These are phyloP conservation scores for Exophiala sideris DNA, from an alignment of 2,329 filamentous ascomycete species.

Conservation along the genomic window DNA sequence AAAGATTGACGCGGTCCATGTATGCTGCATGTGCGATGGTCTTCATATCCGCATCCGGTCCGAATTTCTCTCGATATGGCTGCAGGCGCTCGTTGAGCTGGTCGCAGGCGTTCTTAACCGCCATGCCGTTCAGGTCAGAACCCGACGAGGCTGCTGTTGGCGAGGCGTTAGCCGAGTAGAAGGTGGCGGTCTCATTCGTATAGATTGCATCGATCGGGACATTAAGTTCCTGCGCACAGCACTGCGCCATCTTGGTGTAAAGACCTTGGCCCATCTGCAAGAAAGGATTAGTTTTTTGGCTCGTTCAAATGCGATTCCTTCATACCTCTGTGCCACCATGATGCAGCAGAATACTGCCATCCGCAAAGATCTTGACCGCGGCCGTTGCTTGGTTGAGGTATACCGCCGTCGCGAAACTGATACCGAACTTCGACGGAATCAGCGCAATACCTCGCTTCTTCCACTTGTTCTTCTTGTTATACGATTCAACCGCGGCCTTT, in stretches of 20 bases:
- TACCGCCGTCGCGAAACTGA: slow-evolving; percentile 83
- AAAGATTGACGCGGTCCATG: slow-evolving; percentile 93
- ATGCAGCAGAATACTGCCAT: slow-evolving; percentile 85
- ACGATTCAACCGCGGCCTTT: slow-evolving; percentile 66
- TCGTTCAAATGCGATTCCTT: not conserved
- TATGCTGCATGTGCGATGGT: slow-evolving; percentile 88
- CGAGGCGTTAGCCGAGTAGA: slow-evolving; percentile 91
- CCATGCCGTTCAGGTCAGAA: slow-evolving; percentile 93
- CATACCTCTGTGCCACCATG: slow-evolving; percentile 74
- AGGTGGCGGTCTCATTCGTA: slow-evolving; percentile 92
- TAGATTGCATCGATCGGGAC: slow-evolving; percentile 80
- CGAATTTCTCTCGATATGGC: slow-evolving; percentile 82
- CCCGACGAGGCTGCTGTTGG: slow-evolving; percentile 91
- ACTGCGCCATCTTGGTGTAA: slow-evolving; percentile 95
- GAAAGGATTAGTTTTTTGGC: not conserved
- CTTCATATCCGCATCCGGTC: slow-evolving; percentile 75
- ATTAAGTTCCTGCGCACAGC: slow-evolving; percentile 82
- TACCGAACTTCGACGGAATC: slow-evolving; percentile 95
- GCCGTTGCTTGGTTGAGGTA: slow-evolving; percentile 96
- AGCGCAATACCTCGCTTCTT: slow-evolving; percentile 85
- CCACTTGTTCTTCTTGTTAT: slow-evolving; percentile 87
- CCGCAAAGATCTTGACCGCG: slow-evolving; percentile 94
- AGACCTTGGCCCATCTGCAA: slow-evolving; percentile 97
- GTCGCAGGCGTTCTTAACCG: slow-evolving; percentile 85
- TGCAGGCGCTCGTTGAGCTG: slow-evolving; percentile 83